Conservation (phyloP, 2,329 filamentous ascomycete species). For the Cordyceps militaris region DNA sequence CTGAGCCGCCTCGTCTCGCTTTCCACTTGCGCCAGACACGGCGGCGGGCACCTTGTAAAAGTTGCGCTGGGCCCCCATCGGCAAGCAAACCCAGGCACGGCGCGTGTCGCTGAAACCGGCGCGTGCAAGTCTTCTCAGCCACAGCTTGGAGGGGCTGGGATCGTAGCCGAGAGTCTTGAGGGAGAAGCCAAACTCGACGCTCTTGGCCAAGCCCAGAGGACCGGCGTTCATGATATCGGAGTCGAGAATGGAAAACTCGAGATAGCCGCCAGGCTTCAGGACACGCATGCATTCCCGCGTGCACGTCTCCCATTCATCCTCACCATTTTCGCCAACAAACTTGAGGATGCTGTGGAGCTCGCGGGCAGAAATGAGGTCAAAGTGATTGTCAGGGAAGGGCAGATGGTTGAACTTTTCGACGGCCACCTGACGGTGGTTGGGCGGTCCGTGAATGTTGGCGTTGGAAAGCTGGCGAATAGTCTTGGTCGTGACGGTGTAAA, state of each 20-base stretch:
- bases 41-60: constrained; percentile 25
- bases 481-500: constrained; percentile 81
- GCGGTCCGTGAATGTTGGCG: constrained; percentile 70
- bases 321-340: constrained; percentile 56
- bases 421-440: constrained; percentile 78
- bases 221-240: constrained; percentile 84
- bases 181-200: constrained; percentile 86
- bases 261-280: constrained; percentile 84
- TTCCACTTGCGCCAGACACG: constrained; percentile 28
- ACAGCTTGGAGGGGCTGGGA: constrained; percentile 72
- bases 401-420: constrained; percentile 72
- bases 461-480: constrained; percentile 63
- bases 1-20: constrained; percentile 33
- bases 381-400: constrained; percentile 78
- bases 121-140: constrained; percentile 64
- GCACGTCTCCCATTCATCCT: constrained; percentile 84
- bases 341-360: constrained; percentile 82
- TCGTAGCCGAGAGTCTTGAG: constrained; percentile 89
- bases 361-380: constrained; percentile 86
- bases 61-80: constrained; percentile 55
- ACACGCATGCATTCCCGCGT: constrained; percentile 82
- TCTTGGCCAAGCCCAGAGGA: constrained; percentile 69
- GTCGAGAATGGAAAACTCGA: constrained; percentile 88
- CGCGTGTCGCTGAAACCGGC: constrained; percentile 75
- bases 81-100: constrained; percentile 82